Base-by-base conservation (phyloP, 441 rosid genomes). In the Eutrema salsugineum region DNA sequence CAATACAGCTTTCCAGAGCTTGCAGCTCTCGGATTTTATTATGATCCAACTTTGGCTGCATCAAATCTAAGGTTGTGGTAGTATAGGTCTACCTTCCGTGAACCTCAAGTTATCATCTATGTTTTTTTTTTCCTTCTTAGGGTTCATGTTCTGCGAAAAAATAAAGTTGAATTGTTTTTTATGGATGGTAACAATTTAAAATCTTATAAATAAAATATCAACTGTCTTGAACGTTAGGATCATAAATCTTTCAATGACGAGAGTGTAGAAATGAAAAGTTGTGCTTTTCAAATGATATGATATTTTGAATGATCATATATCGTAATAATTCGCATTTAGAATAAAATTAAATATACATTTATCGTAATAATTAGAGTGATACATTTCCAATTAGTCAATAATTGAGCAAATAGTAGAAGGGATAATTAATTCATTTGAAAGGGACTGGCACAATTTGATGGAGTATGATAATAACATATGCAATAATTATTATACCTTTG, bases 1-100 rank as follows among this genome's bases (percentile, higher is more conserved):
- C 69, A 36, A 36, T 75, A 75, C 51, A 75, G 78, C 54, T 75
- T 68, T 46, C 78, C 78, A 0, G 74, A 75, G 38, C 78, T 75
- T 54, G 65, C 69, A n/a, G 15, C 40, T 61, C 73, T 67, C 16
- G 73, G 69, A 42, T 68, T 22, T n/a, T 68, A 62, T 7, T 75
- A 75, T 28, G 74, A 75, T 53, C 56, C 73, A 35, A 9, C 58
- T 9, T 58, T 68, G 16, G 12, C 58, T 43, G 44, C 73, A 51
- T 75, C 58, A 27, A 75, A 60, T 62, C 44, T 43, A 60, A 68
- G 55, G 38, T 50, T 59, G 49, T 58, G 22, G 58, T 32, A 9
- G 6, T 70, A 9, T 47, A 40, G 12, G 24, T 51, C 22, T 20
- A 14, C 8, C 14, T 48, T 33, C 35, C 72, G 8, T 73, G 77